Evolutionary conservation across 371 early-diverging fungal species (phyloP), one percentile per base, ranked within the genome.

Genomic region (Rhizopus delemar): DNA sequence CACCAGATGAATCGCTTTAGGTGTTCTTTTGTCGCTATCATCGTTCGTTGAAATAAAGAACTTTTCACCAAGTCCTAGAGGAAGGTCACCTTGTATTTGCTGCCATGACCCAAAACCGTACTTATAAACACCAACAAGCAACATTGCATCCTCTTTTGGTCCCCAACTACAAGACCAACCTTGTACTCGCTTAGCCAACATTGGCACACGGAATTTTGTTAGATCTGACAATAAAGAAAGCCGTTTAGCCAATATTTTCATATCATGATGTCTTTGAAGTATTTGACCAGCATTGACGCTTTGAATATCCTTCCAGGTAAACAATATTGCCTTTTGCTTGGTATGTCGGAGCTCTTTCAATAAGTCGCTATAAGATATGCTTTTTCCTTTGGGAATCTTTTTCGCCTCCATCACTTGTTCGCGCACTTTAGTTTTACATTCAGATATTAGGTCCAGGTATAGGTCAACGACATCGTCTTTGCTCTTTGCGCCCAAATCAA

Each of bases 71-170:
- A 99, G 80, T 0, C 89, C 90, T 7, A 99, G 72, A 0, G 79
- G 70, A 0, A 73, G 34, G 62, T 99, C 98, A 3, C 86, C 85
- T 50, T 90, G 89, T 15, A 99, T 96, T 55, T 80, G 71, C 51
- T 81, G 73, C 98, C 97, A 97, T 60, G 87, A 89, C 8, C 98
- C 97, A 74, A 95, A 96, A 7, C 99, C 99, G 69, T 98, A 90
- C 43, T 82, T 79, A 74, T 91, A 90, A 16, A 97, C 88, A 56
- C 99, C 99, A 15, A 95, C 90, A 12, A 99, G 80, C 48, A 99
- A 77, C 91, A 93, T 90, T n/a, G 97, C 86, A 72, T 99, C 99
- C 70, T 99, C 99, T 53, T 88, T 88, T 53, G 85, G 88, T 11
- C 89, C 87, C 99, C 99, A 99, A 35, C 79, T 56, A 52, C 87